Evolutionary conservation across 164 flowering plant species (phyloP), one percentile per base, ranked within the genome.

Genomic region (Paratinospora sagittata): DNA sequence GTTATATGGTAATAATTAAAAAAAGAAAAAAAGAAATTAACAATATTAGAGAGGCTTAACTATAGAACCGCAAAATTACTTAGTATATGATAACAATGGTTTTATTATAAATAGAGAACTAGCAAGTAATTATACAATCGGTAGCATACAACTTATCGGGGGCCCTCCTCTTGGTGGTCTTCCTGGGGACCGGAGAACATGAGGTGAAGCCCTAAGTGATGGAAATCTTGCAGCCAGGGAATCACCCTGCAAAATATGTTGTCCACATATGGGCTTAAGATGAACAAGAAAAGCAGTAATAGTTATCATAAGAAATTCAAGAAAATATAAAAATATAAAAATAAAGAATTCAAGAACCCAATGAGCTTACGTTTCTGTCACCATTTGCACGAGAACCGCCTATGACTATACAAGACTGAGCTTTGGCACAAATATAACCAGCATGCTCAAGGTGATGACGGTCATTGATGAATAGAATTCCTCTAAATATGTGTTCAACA

Each of bases 381-480:
- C 86, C 82, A 78, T 80, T 83, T 10, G 86, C 73, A 61, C 89
- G 94, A 70, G 97, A 85, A 68, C 97, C 99, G 69, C 98, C 99
- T 24, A 96, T 85, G 13, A 87, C 77, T 66, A 80, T 74, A 81
- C 98, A 93, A 45, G 90, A 85, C 55, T 85, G 86, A 26, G 98
- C 77, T 77, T 91, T 96, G 17, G 86, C 93, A 83, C 99, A 96
- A 27, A 96, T 91, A 75, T 86, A 96, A 34, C 99, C 99, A 72
- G 97, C 97, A 84, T 96, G 96, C 83, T 96, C 98, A 66, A 91
- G 91, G 75, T 96, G 97, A 85, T 93, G 98, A 24, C 98, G 90
- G 72, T 96, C 98, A 82, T 79, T 82, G 24, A 96, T 83, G 79
- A 96, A 96, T 76, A 96, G 65, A 55, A 93, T 70, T 66, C 99